Percentiles rank a stretch among this genome's conserved stretches.
Conservation (phyloP, 495 filamentous ascomycete genomes). For the Aspergillus olivimuriae region DNA sequence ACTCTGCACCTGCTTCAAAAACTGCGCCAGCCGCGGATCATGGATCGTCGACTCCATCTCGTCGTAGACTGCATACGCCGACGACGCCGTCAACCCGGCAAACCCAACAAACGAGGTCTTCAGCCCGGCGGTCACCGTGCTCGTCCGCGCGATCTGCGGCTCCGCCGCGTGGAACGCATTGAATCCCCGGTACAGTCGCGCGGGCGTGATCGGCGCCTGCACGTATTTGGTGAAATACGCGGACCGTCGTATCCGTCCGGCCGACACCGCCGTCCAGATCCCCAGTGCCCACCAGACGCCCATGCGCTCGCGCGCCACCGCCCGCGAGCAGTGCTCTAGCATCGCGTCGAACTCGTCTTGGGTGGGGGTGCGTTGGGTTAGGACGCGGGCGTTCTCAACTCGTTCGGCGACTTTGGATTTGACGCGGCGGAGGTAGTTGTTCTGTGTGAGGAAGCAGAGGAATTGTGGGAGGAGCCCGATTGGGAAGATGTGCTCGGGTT, state of each 20-base stretch:
- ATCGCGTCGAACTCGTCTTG: slow-evolving; percentile 35
- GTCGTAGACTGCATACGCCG: slow-evolving; percentile 5
- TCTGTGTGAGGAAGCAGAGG: slow-evolving; percentile 22
- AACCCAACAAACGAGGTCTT: slow-evolving; percentile 13
- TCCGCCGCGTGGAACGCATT: neutral
- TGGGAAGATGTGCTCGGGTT: neutral
- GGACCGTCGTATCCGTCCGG: neutral
- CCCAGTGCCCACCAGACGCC: slow-evolving; percentile 16
- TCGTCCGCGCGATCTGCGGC: too few relatives aligned
- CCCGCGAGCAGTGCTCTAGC: slow-evolving; percentile 14
- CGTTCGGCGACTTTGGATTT: slow-evolving; percentile 7
- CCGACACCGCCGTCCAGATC: slow-evolving; percentile 6
- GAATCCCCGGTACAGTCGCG: too few relatives aligned
- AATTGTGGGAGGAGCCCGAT: slow-evolving; percentile 20
- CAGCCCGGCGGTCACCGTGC: neutral
- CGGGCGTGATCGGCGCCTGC: neutral
- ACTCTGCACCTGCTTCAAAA: slow-evolving; percentile 11
- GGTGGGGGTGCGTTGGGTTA: slow-evolving; percentile 21
- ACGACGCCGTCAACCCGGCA: slow-evolving; percentile 4
- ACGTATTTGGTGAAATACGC: neutral
- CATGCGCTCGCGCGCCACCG: slow-evolving; percentile 15
- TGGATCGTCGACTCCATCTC: slow-evolving; percentile 10
- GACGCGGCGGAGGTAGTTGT: slow-evolving; percentile 14
- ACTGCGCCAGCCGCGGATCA: slow-evolving; percentile 26
- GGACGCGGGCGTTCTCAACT: slow-evolving; percentile 13